Evolutionary conservation across 129 eudicot genomes (phyloP), one percentile per base, ranked within the genome.

Genomic region (Deinandra increscens): DNA sequence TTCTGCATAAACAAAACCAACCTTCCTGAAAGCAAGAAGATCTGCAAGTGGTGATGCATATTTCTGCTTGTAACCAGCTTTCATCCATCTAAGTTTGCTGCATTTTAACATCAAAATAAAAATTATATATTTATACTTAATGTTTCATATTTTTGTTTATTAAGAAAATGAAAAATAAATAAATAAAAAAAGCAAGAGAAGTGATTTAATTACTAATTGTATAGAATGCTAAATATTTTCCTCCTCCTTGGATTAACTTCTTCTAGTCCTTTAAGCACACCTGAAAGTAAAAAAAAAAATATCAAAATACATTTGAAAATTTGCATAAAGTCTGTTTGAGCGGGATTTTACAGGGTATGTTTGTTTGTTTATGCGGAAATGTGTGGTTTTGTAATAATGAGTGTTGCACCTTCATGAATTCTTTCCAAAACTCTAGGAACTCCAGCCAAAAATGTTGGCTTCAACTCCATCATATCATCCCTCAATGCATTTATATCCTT

Each of bases 51-150:
- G 92, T 18, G 99, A 94, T 9, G 99, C 99, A 36, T 85, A 48
- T 78, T 80, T 94, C 17, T 94, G 93, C 71, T 86, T 94, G 79
- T 83, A 94, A 33, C 99, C 99, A 50, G 75, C 51, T 26, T 85
- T 89, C 99, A 94, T 81, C 96, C 96, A 94, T 72, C 64, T 66
- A 45, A 89, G 97, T 68, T 94, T 94, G 89, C 99, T 94, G 86
- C 79, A 68, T 19, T 44, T 22, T 7, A 62, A 68, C 42, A 22
- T 49, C 14, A 26, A 22, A 22, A 41, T 20, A 15, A 53, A 22
- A 55, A 41, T 54, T n/a, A 36, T 41, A 54, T 19, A 6, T 41
- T 63, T 19, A 6, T 13, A 66, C 56, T 26, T 45, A 48, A 34
- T 39, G 33, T 56, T n/a, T n/a, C n/a, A 23, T 14, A 19, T 45